A percentile compares a stretch with the other conserved stretches of the same genome.
Conservation (phyloP, 1,284 basidiomycete species). For the Cryptococcus sp. region DNA sequence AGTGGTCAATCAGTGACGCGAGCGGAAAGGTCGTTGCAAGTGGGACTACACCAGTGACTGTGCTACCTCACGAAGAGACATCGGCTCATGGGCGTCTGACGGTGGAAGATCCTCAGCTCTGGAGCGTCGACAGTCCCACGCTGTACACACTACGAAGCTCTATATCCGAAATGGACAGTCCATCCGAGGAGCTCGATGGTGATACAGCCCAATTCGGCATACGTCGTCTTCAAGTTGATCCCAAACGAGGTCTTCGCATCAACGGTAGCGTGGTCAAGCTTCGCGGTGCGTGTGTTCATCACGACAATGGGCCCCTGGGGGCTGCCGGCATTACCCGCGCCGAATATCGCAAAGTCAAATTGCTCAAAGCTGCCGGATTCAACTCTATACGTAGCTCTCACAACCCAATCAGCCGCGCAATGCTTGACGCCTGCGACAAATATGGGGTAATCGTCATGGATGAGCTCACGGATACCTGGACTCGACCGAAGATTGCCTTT, state of each 20-base stretch:
- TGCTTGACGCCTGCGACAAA: not conserved
- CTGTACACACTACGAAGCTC: not conserved
- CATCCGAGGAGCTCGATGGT: too few species aligned
- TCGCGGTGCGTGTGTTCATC: not conserved
- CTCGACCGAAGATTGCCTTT: not conserved
- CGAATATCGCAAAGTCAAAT: not conserved
- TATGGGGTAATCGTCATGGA: not conserved
- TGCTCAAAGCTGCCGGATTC: not conserved
- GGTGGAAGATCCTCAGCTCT: not conserved
- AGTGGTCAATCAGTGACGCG: too few species aligned
- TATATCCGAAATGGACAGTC: too few species aligned
- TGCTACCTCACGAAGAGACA: too few species aligned
- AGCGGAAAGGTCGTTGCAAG: too few species aligned
- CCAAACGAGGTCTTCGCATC: not conserved
- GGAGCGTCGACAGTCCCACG: not conserved
- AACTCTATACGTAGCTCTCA: not conserved
- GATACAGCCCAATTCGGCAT: not conserved
- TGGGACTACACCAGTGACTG: too few species aligned
- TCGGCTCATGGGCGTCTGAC: too few species aligned
- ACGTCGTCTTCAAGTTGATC: not conserved
- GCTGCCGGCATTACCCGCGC: not conserved
- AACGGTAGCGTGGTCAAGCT: not conserved
- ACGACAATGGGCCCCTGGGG: not conserved
- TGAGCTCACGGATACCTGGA: not conserved
- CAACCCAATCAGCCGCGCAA: not conserved